Evolutionary conservation across 1,139 yeast species (phyloP).

Genomic region (Yamadazyma pseudoaaseri): DNA sequence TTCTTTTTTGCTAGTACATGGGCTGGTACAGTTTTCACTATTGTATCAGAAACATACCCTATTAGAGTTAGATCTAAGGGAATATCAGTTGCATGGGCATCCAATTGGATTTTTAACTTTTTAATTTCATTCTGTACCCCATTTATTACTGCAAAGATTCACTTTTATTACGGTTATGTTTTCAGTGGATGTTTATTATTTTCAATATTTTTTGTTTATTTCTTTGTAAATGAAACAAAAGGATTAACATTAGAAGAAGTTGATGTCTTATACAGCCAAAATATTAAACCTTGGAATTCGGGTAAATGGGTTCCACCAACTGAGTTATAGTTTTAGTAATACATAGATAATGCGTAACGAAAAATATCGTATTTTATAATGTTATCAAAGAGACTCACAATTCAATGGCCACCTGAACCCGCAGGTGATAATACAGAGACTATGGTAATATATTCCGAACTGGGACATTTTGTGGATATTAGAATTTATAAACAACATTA

Average conservation of each 20-base stretch:
- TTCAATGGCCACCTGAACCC: slow-evolving; percentile 51
- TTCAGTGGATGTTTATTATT: slow-evolving; percentile 64
- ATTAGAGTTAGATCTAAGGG: slow-evolving; percentile 77
- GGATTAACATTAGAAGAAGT: slow-evolving; percentile 3
- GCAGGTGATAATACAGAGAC: slow-evolving; percentile 51
- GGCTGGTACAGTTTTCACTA: slow-evolving; percentile 81
- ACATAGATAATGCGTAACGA: no score
- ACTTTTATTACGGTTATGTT: slow-evolving; percentile 65
- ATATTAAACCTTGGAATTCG: slow-evolving; percentile 46
- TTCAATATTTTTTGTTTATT: slow-evolving; percentile 1
- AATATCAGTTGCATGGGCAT: slow-evolving; percentile 70
- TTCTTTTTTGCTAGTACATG: slow-evolving; percentile 83
- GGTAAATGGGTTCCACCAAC: slow-evolving; percentile 42
- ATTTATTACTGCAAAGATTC: slow-evolving; percentile 51
- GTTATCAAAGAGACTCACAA: slow-evolving; percentile 45
- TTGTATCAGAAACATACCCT: slow-evolving; percentile 76
- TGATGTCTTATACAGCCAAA: slow-evolving; percentile 1
- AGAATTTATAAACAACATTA: slow-evolving; percentile 25
- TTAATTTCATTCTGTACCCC: slow-evolving; percentile 75
- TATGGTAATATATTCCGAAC: slow-evolving; percentile 48
- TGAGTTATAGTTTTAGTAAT: neutral
- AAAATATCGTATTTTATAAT: no score
- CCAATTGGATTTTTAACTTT: slow-evolving; percentile 81
- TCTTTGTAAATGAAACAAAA: slow-evolving; percentile 2
- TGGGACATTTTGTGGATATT: slow-evolving; percentile 46